Evolutionary conservation across 2,329 filamentous ascomycete genomes (phyloP), one percentile per base, ranked within the genome.

Genomic region (Trichoderma arundinaceum): DNA sequence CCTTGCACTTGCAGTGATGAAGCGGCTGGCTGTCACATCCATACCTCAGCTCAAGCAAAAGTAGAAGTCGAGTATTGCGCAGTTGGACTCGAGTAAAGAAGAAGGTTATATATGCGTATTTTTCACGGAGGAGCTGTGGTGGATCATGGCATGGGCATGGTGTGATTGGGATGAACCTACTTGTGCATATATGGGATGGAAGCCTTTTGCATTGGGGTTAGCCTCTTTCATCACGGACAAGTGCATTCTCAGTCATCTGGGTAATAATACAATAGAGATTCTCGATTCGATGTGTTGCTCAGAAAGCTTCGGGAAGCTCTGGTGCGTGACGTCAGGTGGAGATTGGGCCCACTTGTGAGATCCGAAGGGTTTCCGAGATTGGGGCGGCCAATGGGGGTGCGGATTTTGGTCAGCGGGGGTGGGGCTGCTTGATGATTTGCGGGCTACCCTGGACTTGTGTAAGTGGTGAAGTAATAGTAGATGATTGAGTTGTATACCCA

Each of bases 341-440:
- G 19, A 12, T 46, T 28, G 22, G 43, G 4, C 43, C 59, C 39
- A n/a, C n/a, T 46, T 38, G 7, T 1, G 9, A 43, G 22, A 54
- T 54, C 59, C 59, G 59, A 63, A 38, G 13, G 39, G 15, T 44
- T 54, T 44, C 59, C 59, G 59, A 63, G 49, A 38, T 44, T 53
- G 10, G 38, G 17, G 39, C 46, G 38, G 28, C 59, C 59, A 63
- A 63, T 63, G 12, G 28, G 28, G 8, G 13, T 13, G 8, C n/a
- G 39, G 28, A 19, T 33, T 35, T 54, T 63, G 39, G 59, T 63
- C 59, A 63, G 59, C 59, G 48, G 48, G 48, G 28, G 38, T 41
- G 53, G 28, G 33, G 13, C 1, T n/a, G 22, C 10, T 43, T 35
- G 52, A 19, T 28, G 19, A 8, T 54, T 19, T 38, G 13, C 10